Base-by-base conservation (phyloP, 371 early-diverging fungal genomes). In the Basidiobolus meristosporus region DNA sequence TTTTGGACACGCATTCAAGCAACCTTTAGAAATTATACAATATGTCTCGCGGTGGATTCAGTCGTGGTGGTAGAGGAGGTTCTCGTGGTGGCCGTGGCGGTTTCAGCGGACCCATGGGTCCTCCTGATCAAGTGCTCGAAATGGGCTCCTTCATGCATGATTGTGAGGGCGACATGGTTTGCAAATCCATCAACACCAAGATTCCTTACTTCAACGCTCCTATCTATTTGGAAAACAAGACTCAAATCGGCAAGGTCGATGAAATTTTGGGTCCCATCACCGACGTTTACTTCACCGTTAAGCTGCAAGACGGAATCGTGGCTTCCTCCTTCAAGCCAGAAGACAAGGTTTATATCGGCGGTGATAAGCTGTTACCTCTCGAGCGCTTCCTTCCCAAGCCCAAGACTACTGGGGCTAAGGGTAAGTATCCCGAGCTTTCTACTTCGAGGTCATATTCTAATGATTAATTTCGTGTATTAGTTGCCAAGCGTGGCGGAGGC, bases 131-230 rank as follows among this genome's bases (percentile, higher is more conserved):
- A 16, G 39, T 40, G 14, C 9, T n/a, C 31, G 92, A 81, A 42
- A 73, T 98, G 68, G 98, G 99, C 26, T 44, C 70, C 31, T 92
- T 88, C 56, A 62, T 86, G 59, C 98, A 99, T 61, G 73, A 84
- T 28, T 90, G 91, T 62, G 96, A 93, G 53, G 93, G 92, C 31
- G 89, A 96, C 59, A 80, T 91, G 75, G 97, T 99, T 31, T 87
- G 95, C 69, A 81, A 77, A 52, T 82, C 88, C 17, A 81, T 73
- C 47, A 87, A 83, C 62, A 50, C 67, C 42, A 85, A 95, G 63
- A 84, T 99, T 51, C 98, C 99, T 30, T 98, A 93, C 70, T 98
- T 98, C 70, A 99, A 97, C 59, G 93, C 99, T 2, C 92, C 92
- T 34, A 89, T 99, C 42, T 92, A 75, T 65, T 70, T 91, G 41